These are phyloP conservation scores for Berkeleyomyces basicola DNA, from an alignment of 2,329 filamentous ascomycete species.

Conservation along the genomic window DNA sequence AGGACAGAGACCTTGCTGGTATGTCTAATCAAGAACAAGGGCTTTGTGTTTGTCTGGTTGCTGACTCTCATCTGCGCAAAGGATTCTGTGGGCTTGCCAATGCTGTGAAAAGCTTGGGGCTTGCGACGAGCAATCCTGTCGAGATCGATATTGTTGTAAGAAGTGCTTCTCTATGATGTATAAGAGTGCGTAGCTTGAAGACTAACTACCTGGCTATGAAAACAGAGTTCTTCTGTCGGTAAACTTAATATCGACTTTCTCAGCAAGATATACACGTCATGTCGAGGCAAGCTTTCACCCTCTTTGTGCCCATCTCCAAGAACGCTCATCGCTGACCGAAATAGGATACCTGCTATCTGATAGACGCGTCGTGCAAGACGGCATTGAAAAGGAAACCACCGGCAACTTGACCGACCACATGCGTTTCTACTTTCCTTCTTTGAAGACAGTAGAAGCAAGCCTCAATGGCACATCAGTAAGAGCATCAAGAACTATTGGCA, in stretches of 20 bases:
- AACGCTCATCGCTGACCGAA: not conserved
- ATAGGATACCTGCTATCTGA: constrained; percentile 21
- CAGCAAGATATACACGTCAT: constrained; percentile 34
- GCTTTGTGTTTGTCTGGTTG: constrained; percentile 4
- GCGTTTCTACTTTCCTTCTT: constrained; percentile 67
- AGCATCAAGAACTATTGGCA: constrained; percentile 13
- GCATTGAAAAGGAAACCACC: constrained; percentile 1
- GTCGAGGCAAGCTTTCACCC: constrained; percentile 28
- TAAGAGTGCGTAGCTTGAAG: not conserved
- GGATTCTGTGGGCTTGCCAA: constrained; percentile 61
- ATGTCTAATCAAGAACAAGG: constrained; percentile 8
- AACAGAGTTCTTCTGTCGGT: constrained; percentile 64
- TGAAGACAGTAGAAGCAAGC: constrained; percentile 48
- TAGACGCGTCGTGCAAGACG: constrained; percentile 24
- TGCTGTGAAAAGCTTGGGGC: constrained; percentile 46
- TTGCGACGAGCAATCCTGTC: constrained; percentile 37
- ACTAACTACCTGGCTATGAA: not conserved
- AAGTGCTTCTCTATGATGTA: constrained; percentile 13
- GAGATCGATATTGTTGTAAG: constrained; percentile 58
- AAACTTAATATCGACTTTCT: constrained; percentile 55
- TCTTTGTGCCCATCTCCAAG: not conserved
- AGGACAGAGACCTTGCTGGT: constrained; percentile 28
- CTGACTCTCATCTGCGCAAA: constrained; percentile 18
- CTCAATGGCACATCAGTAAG: constrained; percentile 43
- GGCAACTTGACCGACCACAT: constrained; percentile 32